These are phyloP conservation scores for Acacia acuminata DNA, from an alignment of 306 rosid species.

Conservation along the genomic window DNA sequence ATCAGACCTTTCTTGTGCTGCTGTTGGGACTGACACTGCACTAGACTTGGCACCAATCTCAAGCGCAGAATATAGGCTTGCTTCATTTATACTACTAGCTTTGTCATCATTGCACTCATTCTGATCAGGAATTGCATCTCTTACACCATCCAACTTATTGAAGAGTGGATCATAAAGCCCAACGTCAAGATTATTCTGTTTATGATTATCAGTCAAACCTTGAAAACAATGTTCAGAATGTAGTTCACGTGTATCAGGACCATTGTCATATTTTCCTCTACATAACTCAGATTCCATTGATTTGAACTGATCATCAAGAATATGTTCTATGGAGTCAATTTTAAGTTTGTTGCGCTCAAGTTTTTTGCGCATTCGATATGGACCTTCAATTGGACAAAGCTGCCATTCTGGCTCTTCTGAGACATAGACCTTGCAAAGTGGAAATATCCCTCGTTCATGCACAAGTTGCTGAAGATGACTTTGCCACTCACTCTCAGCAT, in stretches of 20 bases:
- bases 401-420: constrained; percentile 83
- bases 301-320: constrained; percentile 81
- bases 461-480: constrained; percentile 94
- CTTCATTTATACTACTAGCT: constrained; percentile 86
- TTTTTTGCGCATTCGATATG: constrained; percentile 97
- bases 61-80: constrained; percentile 94
- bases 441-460: constrained; percentile 94
- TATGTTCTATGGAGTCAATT: constrained; percentile 78
- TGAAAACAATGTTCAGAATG: constrained; percentile 64
- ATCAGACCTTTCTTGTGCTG: constrained; percentile 71
- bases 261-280: constrained; percentile 52
- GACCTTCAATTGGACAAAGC: constrained; percentile 99
- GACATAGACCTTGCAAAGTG: constrained; percentile 57
- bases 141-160: constrained; percentile 54
- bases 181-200: constrained; percentile 60
- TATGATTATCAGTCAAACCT: constrained; percentile 51
- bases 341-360: constrained; percentile 83
- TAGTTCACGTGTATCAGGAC: constrained; percentile 55
- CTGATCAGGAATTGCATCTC: constrained; percentile 58
- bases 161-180: constrained; percentile 63
- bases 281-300: constrained; percentile 52
- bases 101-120: constrained; percentile 91
- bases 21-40: constrained; percentile 65
- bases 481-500: constrained; percentile 99
- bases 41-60: constrained; percentile 94